Conservation (phyloP, 192 early-diverging fungal species). For the Dimargaris verticillata region DNA sequence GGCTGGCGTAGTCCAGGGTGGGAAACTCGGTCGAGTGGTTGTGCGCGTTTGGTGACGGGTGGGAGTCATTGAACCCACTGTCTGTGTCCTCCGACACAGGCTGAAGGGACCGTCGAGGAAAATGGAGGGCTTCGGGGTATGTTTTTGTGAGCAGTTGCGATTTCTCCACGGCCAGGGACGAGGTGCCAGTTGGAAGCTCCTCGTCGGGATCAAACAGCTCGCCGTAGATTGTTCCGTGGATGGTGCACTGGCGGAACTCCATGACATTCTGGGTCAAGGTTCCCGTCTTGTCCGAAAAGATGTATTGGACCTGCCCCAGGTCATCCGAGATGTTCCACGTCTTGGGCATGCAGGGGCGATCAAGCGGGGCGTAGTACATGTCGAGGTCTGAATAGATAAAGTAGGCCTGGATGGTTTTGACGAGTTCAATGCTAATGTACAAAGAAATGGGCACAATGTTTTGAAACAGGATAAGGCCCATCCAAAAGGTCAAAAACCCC, state of each 20-base stretch:
- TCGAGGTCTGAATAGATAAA: slow-evolving; percentile 82
- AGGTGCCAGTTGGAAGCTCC: too few species aligned
- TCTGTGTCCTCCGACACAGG: not conserved
- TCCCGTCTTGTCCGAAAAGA: slow-evolving; percentile 95
- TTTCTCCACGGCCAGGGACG: too few species aligned
- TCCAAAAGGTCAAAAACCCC: slow-evolving; percentile 63
- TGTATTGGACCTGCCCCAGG: slow-evolving; percentile 87
- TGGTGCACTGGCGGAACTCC: slow-evolving; percentile 85
- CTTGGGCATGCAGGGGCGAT: slow-evolving; percentile 64
- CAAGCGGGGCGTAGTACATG: slow-evolving; percentile 68
- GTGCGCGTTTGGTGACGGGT: not conserved
- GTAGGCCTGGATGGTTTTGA: slow-evolving; percentile 78
- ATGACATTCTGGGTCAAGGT: slow-evolving; percentile 94
- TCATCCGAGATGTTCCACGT: slow-evolving; percentile 90
- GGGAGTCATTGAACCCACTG: not conserved
- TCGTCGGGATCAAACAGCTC: slow-evolving; percentile 23
- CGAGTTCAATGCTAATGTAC: slow-evolving; percentile 84
- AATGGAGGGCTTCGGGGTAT: not conserved
- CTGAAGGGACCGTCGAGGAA: not conserved
- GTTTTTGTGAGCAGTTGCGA: not conserved
- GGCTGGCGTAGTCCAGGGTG: too few species aligned
- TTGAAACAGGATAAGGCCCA: slow-evolving; percentile 78
- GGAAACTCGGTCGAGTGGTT: not conserved
- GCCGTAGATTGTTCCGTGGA: slow-evolving; percentile 72
- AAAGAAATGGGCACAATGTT: slow-evolving; percentile 93